Conservation (phyloP, 116 monocot species). For the Iris pallida region DNA sequence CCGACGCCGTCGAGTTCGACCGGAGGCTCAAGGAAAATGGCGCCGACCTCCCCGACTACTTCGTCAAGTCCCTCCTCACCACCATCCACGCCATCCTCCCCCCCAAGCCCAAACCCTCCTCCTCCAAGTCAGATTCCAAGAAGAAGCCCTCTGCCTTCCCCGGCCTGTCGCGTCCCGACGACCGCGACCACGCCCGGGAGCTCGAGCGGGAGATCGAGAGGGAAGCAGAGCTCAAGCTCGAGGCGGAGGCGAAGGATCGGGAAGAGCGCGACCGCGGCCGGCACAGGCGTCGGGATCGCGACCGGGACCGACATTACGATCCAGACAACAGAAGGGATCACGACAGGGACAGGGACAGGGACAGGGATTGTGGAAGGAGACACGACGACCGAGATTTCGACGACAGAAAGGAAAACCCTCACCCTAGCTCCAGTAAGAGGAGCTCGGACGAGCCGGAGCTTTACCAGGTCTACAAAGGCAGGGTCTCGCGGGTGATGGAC, state of each 20-base stretch:
- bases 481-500: slow-evolving; percentile 81
- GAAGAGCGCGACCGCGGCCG: background rate
- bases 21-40: slow-evolving; percentile 74
- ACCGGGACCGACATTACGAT: slow-evolving; percentile 7
- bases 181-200: slow-evolving; percentile 32
- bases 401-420: background rate
- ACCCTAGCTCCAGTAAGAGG: slow-evolving; percentile 16
- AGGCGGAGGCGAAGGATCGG: slow-evolving; percentile 1
- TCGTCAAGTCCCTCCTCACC: slow-evolving; percentile 86
- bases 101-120: slow-evolving; percentile 24
- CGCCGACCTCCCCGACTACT: slow-evolving; percentile 92
- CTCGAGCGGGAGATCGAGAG: slow-evolving; percentile 31
- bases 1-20: slow-evolving; percentile 72
- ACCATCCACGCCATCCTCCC: slow-evolving; percentile 92
- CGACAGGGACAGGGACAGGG: slow-evolving; percentile 31
- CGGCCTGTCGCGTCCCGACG: slow-evolving; percentile 40
- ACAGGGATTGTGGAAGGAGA: background rate
- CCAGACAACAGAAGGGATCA: slow-evolving; percentile 6
- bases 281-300: slow-evolving; percentile 2
- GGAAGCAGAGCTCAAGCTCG: slow-evolving; percentile 10
- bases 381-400: slow-evolving; percentile 7
- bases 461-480: slow-evolving; percentile 58
- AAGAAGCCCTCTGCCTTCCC: slow-evolving; percentile 15
- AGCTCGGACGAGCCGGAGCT: slow-evolving; percentile 39
- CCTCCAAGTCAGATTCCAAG: background rate